These are phyloP conservation scores for Suhomyces atakaporum DNA, from an alignment of 1,139 yeast genomes.

Conservation along the genomic window DNA sequence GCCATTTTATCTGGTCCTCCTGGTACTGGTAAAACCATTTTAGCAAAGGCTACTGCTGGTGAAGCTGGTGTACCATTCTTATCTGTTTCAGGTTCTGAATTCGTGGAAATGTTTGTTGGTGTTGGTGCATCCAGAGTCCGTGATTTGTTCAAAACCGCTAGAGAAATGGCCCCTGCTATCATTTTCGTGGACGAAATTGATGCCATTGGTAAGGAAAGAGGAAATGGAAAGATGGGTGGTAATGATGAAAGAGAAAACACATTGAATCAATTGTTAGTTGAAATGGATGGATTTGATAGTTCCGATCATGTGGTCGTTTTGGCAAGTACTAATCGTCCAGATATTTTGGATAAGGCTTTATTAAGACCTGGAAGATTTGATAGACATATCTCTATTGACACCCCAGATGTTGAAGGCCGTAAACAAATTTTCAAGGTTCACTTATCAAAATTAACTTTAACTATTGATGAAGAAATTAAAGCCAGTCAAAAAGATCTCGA, in stretches of 20 bases:
- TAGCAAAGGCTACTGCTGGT: constrained; percentile 99
- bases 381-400: constrained; percentile 86
- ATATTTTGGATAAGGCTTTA: constrained; percentile 87
- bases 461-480: constrained; percentile 34
- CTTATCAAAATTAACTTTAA: constrained; percentile 63
- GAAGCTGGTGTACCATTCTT: constrained; percentile 97
- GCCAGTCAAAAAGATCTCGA: constrained; percentile 42
- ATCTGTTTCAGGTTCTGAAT: constrained; percentile 97
- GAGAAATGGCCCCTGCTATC: constrained; percentile 90
- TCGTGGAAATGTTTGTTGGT: constrained; percentile 98
- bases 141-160: constrained; percentile 87
- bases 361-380: constrained; percentile 98
- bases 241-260: constrained; percentile 98
- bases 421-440: constrained; percentile 90
- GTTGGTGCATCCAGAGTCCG: constrained; percentile 98
- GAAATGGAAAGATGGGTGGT: constrained; percentile 80
- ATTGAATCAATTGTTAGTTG: constrained; percentile 89
- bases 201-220: constrained; percentile 95
- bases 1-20: constrained; percentile 99
- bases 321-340: constrained; percentile 97
- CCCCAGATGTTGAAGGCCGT: constrained; percentile 92
- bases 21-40: constrained; percentile 96
- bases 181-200: constrained; percentile 96
- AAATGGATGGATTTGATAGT: constrained; percentile 95
- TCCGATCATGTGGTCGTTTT: constrained; percentile 92